Conservation (phyloP, 2,329 filamentous ascomycete species). For the Scedosporium boydii region DNA sequence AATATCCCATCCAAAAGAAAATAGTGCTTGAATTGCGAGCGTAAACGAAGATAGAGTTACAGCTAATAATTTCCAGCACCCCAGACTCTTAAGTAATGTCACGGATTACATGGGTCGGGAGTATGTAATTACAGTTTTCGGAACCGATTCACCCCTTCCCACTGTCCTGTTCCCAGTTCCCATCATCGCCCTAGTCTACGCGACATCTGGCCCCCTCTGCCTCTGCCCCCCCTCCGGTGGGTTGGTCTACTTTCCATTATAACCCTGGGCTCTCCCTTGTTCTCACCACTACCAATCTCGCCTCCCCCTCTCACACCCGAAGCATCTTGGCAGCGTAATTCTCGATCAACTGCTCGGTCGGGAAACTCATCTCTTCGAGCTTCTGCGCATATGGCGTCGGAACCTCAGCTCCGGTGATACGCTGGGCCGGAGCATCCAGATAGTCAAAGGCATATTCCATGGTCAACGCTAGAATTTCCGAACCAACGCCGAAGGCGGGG, state of each 20-base stretch:
- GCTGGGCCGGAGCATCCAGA: conserved; percentile 84
- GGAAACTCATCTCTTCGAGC: conserved; percentile 93
- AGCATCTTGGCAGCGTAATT: conserved; percentile 84
- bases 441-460: conserved; percentile 99
- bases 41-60: neutral
- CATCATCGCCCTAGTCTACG: too few relatives aligned
- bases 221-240: neutral
- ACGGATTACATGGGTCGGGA: neutral
- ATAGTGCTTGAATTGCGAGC: neutral
- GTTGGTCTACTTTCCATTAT: neutral
- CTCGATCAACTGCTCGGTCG: conserved; percentile 78
- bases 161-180: neutral
- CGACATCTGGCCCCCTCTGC: neutral
- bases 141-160: neutral
- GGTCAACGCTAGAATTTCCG: conserved; percentile 86
- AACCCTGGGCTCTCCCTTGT: neutral
- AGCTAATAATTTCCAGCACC: neutral
- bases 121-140: neutral
- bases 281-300: neutral
- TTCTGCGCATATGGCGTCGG: conserved; percentile 91
- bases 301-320: conserved; percentile 47
- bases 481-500: conserved; percentile 85
- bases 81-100: neutral
- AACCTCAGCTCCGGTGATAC: conserved; percentile 93
- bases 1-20: too few relatives aligned